Evolutionary conservation across 2,329 filamentous ascomycete species (phyloP).

Genomic region (Pseudocercospora vitis): DNA sequence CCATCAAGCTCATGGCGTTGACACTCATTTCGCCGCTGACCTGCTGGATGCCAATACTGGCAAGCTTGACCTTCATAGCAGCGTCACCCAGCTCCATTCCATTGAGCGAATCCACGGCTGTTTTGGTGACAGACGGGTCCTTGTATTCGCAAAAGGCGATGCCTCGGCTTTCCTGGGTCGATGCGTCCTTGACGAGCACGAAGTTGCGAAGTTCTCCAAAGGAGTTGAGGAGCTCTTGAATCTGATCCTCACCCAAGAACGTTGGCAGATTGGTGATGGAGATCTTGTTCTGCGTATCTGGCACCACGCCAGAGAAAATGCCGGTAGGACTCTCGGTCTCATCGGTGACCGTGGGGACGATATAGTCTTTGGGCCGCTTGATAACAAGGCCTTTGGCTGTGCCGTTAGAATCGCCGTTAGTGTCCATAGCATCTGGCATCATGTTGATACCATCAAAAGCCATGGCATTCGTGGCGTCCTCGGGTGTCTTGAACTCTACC

Average conservation of each 20-base stretch:
- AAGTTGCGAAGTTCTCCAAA: slow-evolving; percentile 95
- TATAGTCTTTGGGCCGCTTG: slow-evolving; percentile 92
- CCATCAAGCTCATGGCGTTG: slow-evolving; percentile 96
- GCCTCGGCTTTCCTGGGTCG: slow-evolving; percentile 77
- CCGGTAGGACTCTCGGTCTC: slow-evolving; percentile 72
- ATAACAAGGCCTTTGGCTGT: slow-evolving; percentile 66
- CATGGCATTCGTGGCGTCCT: slow-evolving; percentile 86
- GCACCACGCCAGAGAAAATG: slow-evolving; percentile 74
- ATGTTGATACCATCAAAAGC: slow-evolving; percentile 88
- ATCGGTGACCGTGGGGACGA: slow-evolving; percentile 77
- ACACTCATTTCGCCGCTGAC: slow-evolving; percentile 94
- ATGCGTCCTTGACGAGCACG: slow-evolving; percentile 80
- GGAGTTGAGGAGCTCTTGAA: slow-evolving; percentile 82
- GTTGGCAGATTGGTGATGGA: slow-evolving; percentile 84
- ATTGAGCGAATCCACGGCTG: slow-evolving; percentile 87
- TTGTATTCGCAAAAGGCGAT: slow-evolving; percentile 96
- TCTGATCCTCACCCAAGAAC: slow-evolving; percentile 87
- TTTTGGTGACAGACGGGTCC: slow-evolving; percentile 73
- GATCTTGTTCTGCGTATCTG: slow-evolving; percentile 94
- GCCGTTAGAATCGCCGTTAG: slow-evolving; percentile 55
- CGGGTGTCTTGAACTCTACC: slow-evolving; percentile 82
- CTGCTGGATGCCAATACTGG: slow-evolving; percentile 92
- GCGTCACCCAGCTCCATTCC: slow-evolving; percentile 90
- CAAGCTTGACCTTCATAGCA: slow-evolving; percentile 79
- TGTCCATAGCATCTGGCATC: slow-evolving; percentile 62